Conservation (phyloP, 192 early-diverging fungal genomes). For the Kickxella alabastrina region DNA sequence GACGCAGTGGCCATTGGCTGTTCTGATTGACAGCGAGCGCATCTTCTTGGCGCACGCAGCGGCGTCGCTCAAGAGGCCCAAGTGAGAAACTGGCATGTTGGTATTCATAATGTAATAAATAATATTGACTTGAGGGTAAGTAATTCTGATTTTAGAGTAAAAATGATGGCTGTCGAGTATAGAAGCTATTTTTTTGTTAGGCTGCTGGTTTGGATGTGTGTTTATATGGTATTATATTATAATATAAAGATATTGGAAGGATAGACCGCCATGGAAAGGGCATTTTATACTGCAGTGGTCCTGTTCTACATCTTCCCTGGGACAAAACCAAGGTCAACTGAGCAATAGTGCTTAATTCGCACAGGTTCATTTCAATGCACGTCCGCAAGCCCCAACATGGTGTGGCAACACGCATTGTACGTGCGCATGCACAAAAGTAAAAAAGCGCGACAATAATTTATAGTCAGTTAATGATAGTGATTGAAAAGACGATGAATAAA, state of each 20-base stretch:
- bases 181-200: not conserved
- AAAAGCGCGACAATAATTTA: too few relatives aligned
- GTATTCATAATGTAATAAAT: too few relatives aligned
- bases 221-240: not conserved
- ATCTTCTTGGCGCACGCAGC: conserved; percentile 4
- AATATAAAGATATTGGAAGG: not conserved
- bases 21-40: conserved; percentile 37
- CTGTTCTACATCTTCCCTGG: too few relatives aligned
- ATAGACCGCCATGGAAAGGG: not conserved
- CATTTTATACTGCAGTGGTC: not conserved
- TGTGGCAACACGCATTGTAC: too few relatives aligned
- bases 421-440: too few relatives aligned
- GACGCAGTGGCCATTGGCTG: conserved; percentile 28
- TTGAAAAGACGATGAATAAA: not conserved
- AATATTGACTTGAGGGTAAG: too few relatives aligned
- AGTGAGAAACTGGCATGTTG: not conserved
- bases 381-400: too few relatives aligned
- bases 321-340: too few relatives aligned
- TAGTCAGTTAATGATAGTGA: too few relatives aligned
- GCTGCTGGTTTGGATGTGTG: not conserved
- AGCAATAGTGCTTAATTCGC: too few relatives aligned
- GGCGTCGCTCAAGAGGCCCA: not conserved
- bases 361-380: too few relatives aligned
- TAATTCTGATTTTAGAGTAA: not conserved
- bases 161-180: not conserved